Conservation (phyloP, 1,139 yeast species). For the Kurtzmaniella quercitrusa region DNA sequence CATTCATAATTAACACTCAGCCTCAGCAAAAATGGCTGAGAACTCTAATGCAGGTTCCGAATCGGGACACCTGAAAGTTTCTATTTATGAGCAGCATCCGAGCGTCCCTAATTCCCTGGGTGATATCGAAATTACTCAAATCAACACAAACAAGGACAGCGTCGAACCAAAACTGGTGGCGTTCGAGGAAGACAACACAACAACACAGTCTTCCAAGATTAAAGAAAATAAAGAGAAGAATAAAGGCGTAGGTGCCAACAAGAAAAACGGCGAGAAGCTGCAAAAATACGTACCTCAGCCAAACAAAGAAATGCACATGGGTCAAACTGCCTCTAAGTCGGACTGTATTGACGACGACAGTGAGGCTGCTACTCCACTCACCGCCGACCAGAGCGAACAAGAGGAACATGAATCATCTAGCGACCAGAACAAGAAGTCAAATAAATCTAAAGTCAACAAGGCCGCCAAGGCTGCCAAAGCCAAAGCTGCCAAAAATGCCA, state of each 20-base stretch:
- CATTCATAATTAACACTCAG: not conserved
- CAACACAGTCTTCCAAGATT: not conserved
- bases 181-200: not conserved
- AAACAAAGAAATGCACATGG: not conserved
- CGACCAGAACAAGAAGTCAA: no score
- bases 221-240: not conserved
- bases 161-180: not conserved
- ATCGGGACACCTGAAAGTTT: not conserved
- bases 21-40: not conserved
- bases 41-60: not conserved
- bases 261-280: constrained; percentile 1
- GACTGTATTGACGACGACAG: not conserved
- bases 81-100: not conserved
- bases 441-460: no score
- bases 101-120: not conserved
- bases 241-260: not conserved
- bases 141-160: not conserved
- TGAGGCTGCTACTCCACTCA: not conserved
- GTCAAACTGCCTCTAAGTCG: not conserved
- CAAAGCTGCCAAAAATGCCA: not conserved
- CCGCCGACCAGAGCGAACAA: not conserved
- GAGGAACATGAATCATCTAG: not conserved
- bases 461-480: not conserved
- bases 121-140: not conserved
- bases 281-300: not conserved